Base-by-base conservation (phyloP, 129 eudicot genomes). In the Dittrichia graveolens region DNA sequence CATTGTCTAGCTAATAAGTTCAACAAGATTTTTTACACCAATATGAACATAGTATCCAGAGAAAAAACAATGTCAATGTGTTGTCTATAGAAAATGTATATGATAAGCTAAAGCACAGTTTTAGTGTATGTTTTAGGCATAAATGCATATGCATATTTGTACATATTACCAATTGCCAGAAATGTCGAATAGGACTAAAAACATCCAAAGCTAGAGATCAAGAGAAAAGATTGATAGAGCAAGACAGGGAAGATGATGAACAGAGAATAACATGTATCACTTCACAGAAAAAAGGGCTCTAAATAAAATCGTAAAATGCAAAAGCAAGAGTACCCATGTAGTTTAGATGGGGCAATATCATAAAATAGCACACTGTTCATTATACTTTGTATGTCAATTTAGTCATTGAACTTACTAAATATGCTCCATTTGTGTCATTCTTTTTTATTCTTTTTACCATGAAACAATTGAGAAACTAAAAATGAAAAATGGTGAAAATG, bases 101-200 rank as follows among this genome's bases (percentile, higher is more conserved):
- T 13, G 44, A n/a, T 58, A 8, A 57, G 67, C 46, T 44, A 43
- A 54, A 15, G 44, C 34, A 56, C 67, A 13, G 57, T 7, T 43
- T 31, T 44, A 71, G 57, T 24, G 67, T 59, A 35, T 58, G 64
- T 59, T 59, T 59, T 34, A 4, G 14, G 38, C 63, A 16, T 40
- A 69, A n/a, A 14, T 38, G 16, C 62, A 69, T 8, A 39, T 35
- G 24, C 64, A 39, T 13, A 57, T 42, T 13, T 14, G 43, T 56
- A 35, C 35, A 24, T 14, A 13, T 19, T n/a, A 31, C 39, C 4
- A 35, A 50, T 39, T 69, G 18, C 48, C 14, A 59, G 11, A 12
- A 14, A 59, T 59, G 9, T 24, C 31, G 1, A 24, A 24, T n/a
- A n/a, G n/a, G n/a, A n/a, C n/a, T n/a, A n/a, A n/a, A n/a, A n/a